Evolutionary conservation across 1,139 yeast species (phyloP), one percentile per base, ranked within the genome.

Genomic region (Yamadazyma jaroonii): DNA sequence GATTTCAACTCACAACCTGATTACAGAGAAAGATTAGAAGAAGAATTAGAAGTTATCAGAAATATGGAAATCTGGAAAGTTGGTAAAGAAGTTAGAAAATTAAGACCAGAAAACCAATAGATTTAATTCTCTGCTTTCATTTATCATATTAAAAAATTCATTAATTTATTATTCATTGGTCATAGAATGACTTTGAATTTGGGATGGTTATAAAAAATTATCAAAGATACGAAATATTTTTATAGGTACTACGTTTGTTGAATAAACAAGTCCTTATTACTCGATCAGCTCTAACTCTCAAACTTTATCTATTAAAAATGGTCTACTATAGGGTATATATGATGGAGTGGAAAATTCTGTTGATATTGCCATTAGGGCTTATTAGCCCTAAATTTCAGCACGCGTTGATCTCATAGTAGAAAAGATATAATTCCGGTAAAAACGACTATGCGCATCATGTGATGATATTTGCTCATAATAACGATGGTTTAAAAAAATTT

Each of bases 51-150:
- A 72, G 79, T 78, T 63, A 92, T 92, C 77, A 87, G 97, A 80
- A 78, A 78, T 63, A 88, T 90, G 85, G 98, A 92, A 79, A 92
- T 92, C 92, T 92, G 98, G 98, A 85, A 72, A 66, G 98, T 94
- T 57, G 98, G 98, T 67, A 90, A 90, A 80, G 97, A 92, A 79
- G 98, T 92, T 56, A 90, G 98, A 83, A 90, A 90, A 77, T 83
- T 90, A 71, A 90, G 98, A 77, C 98, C 98, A 59, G 97, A 90
- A 78, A 90, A 92, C 92, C 80, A 84, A 70, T 88, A 84, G 25
- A 20, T 31, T 29, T 27, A 27, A 27, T 27, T 27, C 29, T 27
- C 11, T 17, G 6, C 20, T 17, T 17, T 17, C 20, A 17, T 6
- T 4, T 17, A 17, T 17, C 20, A 17, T 17, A 17, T 17, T 31